Conservation (phyloP, 1,284 basidiomycete species). For the Ustilago lituana region DNA sequence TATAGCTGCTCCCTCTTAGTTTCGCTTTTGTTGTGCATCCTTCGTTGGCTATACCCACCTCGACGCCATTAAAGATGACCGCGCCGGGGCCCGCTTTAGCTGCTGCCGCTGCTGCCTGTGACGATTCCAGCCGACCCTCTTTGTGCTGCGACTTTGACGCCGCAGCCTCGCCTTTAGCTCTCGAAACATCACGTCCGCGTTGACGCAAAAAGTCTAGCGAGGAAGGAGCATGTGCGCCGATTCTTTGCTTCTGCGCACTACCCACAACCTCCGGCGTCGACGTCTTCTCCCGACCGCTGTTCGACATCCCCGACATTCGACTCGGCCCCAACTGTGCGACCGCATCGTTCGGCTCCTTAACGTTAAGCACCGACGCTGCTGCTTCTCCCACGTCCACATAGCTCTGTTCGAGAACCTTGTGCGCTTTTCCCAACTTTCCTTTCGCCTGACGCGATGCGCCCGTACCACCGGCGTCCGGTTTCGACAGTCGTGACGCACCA, state of each 20-base stretch:
- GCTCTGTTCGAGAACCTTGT: constrained; percentile 47
- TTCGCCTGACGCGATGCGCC: background rate
- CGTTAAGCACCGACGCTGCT: constrained; percentile 48
- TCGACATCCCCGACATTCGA: no score
- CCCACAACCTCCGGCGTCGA: constrained; percentile 3
- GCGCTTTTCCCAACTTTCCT: constrained; percentile 1
- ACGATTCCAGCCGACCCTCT: no score
- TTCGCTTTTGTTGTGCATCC: background rate
- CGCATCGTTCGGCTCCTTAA: constrained; percentile 24
- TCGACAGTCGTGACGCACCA: constrained; percentile 6
- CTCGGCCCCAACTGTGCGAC: background rate
- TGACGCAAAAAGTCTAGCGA: constrained; percentile 45
- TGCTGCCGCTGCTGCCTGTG: background rate
- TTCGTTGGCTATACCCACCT: constrained; percentile 32
- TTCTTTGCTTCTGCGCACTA: constrained; percentile 23
- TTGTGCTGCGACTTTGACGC: no score
- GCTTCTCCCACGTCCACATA: constrained; percentile 52
- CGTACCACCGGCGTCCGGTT: background rate
- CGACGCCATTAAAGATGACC: constrained; percentile 50
- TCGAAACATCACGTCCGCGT: constrained; percentile 32
- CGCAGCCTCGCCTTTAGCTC: constrained; percentile 10
- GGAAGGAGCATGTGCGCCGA: constrained; percentile 17
- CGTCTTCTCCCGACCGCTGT: no score
- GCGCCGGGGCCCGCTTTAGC: constrained; percentile 33
- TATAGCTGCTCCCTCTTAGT: constrained; percentile 6